Base-by-base conservation (phyloP, 2,329 filamentous ascomycete species). In the Knoxdaviesia capensis region DNA sequence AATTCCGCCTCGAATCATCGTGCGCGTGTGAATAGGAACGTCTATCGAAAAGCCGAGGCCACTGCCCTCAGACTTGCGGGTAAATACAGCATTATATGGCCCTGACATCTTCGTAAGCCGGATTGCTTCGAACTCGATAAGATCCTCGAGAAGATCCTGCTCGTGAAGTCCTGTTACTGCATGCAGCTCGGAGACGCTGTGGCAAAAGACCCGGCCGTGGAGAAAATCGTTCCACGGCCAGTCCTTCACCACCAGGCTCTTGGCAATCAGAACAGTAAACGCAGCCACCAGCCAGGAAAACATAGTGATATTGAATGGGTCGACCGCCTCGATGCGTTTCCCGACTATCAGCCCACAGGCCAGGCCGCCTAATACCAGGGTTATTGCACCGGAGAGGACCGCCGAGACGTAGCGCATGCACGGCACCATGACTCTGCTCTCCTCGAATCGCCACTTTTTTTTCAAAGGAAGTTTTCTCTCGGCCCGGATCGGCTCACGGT, bases 221-320 rank as follows among this genome's bases (percentile, higher is more conserved):
- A 55, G 45, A 38, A 54, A 53, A 42, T 50, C 48, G 7, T 49
- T 45, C 53, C 53, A 54, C 4, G 51, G 43, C 53, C 53, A 55
- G 5, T 51, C 42, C 3, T 41, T 37, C 3, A 55, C 53, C 6
- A 42, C 43, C 10, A 45, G 29, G 30, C 41, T 49, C 44, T 54
- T 54, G 29, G 45, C 46, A 0, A 54, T 37, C 8, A 55, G 34
- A 3, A 54, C 32, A 34, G 50, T 36, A 39, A 54, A 52, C 1
- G 40, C 52, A 5, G 49, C 49, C 7, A 54, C 10, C 6, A 52
- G 38, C 52, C 52, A 55, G 29, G 41, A 34, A 40, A 47, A 55
- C 9, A 39, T 45, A 6, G 51, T 47, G 7, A 54, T 41, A 28
- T 50, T 46, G 46, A 53, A 54, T 1, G 53, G 52, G 34, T 55